These are phyloP conservation scores for Ophiostoma himal-ulmi DNA, from an alignment of 2,329 filamentous ascomycete species.

Conservation along the genomic window DNA sequence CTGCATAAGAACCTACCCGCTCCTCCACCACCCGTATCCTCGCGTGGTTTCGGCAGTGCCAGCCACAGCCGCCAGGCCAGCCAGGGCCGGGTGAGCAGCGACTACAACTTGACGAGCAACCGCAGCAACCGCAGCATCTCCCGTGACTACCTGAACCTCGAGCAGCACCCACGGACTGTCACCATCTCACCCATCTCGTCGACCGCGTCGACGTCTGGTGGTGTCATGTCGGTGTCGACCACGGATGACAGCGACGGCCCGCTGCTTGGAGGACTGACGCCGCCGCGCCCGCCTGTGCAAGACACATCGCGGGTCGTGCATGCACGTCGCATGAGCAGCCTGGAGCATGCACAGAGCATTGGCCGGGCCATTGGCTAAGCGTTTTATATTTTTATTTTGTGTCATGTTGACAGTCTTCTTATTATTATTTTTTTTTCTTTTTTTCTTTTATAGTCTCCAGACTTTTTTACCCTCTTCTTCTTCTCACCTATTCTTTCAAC, in stretches of 20 bases:
- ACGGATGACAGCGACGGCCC: slow-evolving; percentile 39
- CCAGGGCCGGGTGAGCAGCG: slow-evolving; percentile 27
- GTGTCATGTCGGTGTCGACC: background rate
- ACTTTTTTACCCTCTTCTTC: background rate
- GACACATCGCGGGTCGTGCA: slow-evolving; percentile 6
- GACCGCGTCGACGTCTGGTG: slow-evolving; percentile 1
- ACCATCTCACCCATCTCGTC: background rate
- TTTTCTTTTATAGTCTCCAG: background rate
- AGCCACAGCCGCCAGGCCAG: slow-evolving; percentile 25
- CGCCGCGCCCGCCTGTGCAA: slow-evolving; percentile 36
- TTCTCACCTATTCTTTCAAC: background rate
- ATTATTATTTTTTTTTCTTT: background rate
- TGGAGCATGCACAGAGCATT: slow-evolving; percentile 7
- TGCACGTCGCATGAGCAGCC: slow-evolving; percentile 16
- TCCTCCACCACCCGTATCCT: slow-evolving; percentile 17
- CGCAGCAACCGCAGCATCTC: slow-evolving; percentile 25
- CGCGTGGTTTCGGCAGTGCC: background rate
- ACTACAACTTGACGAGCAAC: slow-evolving; percentile 32
- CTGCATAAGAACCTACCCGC: slow-evolving; percentile 22
- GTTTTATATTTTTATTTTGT: background rate
- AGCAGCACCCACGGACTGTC: slow-evolving; percentile 1
- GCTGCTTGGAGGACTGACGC: slow-evolving; percentile 43
- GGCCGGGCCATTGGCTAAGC: slow-evolving; percentile 18
- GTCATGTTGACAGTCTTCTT: background rate
- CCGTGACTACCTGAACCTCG: slow-evolving; percentile 16